phyloP scores from a whole-genome alignment of 116 monocot species.

The Posidonia oceanica region DNA sequence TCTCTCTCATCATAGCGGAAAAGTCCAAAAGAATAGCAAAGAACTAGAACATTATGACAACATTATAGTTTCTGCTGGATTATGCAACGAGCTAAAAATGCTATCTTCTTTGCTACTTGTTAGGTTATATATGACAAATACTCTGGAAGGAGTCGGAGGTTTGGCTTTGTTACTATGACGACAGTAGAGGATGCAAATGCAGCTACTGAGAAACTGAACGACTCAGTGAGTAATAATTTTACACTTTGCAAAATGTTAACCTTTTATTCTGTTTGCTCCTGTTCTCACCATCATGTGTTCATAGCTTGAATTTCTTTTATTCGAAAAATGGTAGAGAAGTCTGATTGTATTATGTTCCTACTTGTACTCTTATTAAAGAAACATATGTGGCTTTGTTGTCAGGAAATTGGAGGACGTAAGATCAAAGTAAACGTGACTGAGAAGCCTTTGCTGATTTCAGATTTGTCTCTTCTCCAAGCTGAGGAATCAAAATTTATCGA shows the following conservation, averaged over 20 bases:
- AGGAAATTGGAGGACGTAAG: constrained; percentile 88
- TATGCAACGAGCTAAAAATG: background rate
- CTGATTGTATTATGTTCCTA: too few species aligned
- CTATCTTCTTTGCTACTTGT: background rate
- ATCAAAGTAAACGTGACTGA: constrained; percentile 94
- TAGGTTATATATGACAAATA: constrained; percentile 98
- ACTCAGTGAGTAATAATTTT: constrained; percentile 29
- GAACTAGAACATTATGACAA: too few species aligned
- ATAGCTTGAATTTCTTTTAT: too few species aligned
- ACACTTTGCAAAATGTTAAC: background rate
- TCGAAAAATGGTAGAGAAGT: too few species aligned
- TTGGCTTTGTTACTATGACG: constrained; percentile 90
- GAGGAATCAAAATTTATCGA: constrained; percentile 78
- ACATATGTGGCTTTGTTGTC: background rate
- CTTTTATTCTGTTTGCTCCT: background rate
- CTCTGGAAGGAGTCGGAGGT: constrained; percentile 81
- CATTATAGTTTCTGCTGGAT: background rate
- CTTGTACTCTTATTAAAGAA: too few species aligned
- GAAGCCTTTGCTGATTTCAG: constrained; percentile 47
- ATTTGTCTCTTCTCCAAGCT: constrained; percentile 35
- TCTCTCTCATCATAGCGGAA: too few species aligned
- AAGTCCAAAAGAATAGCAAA: too few species aligned
- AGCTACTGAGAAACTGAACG: constrained; percentile 84
- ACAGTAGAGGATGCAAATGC: constrained; percentile 67
- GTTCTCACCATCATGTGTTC: background rate